phyloP scores from a whole-genome alignment of 1,139 yeast species.

The Magnusiomyces magnusii region DNA sequence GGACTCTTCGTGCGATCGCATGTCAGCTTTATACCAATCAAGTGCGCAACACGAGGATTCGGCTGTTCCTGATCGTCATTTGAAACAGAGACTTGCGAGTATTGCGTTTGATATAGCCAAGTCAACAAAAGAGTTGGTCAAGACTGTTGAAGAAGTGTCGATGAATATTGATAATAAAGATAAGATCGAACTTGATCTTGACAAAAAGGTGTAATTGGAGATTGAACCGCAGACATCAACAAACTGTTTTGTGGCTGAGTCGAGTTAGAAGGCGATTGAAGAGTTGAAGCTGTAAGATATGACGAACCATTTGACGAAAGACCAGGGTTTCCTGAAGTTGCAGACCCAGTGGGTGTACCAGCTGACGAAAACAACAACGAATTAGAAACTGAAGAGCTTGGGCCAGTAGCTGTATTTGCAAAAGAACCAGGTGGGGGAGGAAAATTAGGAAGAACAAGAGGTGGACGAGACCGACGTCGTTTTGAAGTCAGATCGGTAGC shows the following conservation, averaged over 20 bases:
- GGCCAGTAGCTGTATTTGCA: not conserved
- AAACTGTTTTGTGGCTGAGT: not conserved
- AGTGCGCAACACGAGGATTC: constrained; percentile 29
- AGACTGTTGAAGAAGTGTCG: constrained; percentile 92
- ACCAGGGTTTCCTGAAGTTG: not conserved
- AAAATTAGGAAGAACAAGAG: not conserved
- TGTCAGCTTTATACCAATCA: constrained; percentile 34
- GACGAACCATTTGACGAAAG: not conserved
- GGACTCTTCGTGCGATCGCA: constrained; percentile 77
- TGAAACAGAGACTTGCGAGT: constrained; percentile 90
- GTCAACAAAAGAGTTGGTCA: constrained; percentile 90
- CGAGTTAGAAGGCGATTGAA: not conserved
- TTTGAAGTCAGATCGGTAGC: not conserved
- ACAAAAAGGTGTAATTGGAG: not conserved
- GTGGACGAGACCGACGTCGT: not conserved
- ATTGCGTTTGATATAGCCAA: constrained; percentile 94
- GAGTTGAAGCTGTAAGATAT: not conserved
- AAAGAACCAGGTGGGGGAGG: not conserved
- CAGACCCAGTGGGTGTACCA: not conserved
- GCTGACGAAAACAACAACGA: not conserved
- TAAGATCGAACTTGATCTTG: constrained; percentile 18
- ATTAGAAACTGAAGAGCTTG: not conserved
- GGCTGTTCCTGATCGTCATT: constrained; percentile 78
- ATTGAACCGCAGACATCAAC: not conserved
- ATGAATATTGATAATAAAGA: constrained; percentile 64